phyloP scores from a whole-genome alignment of 2,329 filamentous ascomycete genomes.

The Tricladium varicosporioides region DNA sequence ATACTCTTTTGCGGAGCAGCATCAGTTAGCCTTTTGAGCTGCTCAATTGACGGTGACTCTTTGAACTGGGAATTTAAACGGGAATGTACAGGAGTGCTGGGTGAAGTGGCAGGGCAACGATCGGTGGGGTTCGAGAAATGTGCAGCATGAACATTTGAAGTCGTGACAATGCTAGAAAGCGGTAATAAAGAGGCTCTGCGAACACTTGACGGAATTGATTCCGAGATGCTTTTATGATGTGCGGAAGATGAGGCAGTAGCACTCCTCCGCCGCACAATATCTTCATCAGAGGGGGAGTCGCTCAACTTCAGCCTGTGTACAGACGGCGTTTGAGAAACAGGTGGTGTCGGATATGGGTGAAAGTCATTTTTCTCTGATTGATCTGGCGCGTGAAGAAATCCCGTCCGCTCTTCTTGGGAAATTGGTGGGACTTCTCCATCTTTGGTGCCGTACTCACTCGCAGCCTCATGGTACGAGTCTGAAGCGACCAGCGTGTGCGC shows the following conservation, averaged over 20 bases:
- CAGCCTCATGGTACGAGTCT: slow-evolving; percentile 27
- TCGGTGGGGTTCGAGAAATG: slow-evolving; percentile 68
- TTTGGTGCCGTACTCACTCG: slow-evolving; percentile 21
- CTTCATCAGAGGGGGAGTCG: slow-evolving; percentile 40
- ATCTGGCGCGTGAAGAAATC: slow-evolving; percentile 24
- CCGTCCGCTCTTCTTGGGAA: slow-evolving; percentile 24
- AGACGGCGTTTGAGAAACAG: slow-evolving; percentile 48
- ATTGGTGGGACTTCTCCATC: slow-evolving; percentile 24
- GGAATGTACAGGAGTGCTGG: slow-evolving; percentile 51
- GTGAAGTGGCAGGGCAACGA: slow-evolving; percentile 49
- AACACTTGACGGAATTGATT: slow-evolving; percentile 41
- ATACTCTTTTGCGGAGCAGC: slow-evolving; percentile 79
- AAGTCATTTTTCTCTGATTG: slow-evolving; percentile 22
- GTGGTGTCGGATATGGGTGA: slow-evolving; percentile 56
- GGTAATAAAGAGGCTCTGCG: slow-evolving; percentile 50
- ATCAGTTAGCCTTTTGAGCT: slow-evolving; percentile 87
- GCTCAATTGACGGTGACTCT: slow-evolving; percentile 63
- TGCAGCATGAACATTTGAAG: slow-evolving; percentile 60
- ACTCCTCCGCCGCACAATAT: slow-evolving; percentile 37
- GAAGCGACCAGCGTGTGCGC: slow-evolving; percentile 26
- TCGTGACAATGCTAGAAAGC: slow-evolving; percentile 62
- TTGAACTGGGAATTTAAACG: slow-evolving; percentile 44
- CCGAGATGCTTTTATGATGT: slow-evolving; percentile 44
- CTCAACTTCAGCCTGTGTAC: slow-evolving; percentile 43
- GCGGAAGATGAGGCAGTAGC: slow-evolving; percentile 30